Conservation (phyloP, 2,329 filamentous ascomycete genomes). For the Salinomyces thailandicus region DNA sequence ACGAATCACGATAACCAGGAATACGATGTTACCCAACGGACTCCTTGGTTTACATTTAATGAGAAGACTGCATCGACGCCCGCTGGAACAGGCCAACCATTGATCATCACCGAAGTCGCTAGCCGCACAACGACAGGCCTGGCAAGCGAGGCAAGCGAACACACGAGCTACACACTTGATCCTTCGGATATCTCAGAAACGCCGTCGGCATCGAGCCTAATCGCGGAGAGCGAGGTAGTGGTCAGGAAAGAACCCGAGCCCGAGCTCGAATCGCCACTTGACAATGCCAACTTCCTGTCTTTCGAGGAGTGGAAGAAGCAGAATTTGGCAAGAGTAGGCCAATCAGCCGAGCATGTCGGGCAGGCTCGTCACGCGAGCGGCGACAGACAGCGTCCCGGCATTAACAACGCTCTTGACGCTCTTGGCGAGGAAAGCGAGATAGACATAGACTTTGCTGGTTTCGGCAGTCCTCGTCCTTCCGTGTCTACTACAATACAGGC, state of each 20-base stretch:
- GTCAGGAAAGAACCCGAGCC: constrained; percentile 32
- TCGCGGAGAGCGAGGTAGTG: not conserved
- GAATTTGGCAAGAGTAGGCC: constrained; percentile 76
- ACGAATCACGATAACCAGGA: too few relatives aligned
- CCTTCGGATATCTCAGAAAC: too few relatives aligned
- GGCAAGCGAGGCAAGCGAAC: too few relatives aligned
- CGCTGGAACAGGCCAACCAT: too few relatives aligned
- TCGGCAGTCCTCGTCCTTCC: constrained; percentile 32
- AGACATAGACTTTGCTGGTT: constrained; percentile 57
- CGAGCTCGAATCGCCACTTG: constrained; percentile 55
- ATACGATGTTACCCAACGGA: too few relatives aligned
- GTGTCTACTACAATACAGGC: not conserved
- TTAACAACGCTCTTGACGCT: constrained; percentile 61
- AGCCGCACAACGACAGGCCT: too few relatives aligned
- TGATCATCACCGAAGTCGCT: not conserved
- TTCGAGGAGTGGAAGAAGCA: constrained; percentile 98
- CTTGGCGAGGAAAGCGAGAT: constrained; percentile 86
- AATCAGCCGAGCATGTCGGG: constrained; percentile 59
- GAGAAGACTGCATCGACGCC: too few relatives aligned
- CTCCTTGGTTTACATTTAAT: too few relatives aligned
- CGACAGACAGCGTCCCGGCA: constrained; percentile 41
- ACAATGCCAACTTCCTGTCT: constrained; percentile 78
- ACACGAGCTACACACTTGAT: too few relatives aligned
- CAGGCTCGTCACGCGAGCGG: constrained; percentile 40
- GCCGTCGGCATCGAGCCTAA: too few relatives aligned